Base-by-base conservation (phyloP, 164 flowering plant genomes). In the Nymphaea colorata region DNA sequence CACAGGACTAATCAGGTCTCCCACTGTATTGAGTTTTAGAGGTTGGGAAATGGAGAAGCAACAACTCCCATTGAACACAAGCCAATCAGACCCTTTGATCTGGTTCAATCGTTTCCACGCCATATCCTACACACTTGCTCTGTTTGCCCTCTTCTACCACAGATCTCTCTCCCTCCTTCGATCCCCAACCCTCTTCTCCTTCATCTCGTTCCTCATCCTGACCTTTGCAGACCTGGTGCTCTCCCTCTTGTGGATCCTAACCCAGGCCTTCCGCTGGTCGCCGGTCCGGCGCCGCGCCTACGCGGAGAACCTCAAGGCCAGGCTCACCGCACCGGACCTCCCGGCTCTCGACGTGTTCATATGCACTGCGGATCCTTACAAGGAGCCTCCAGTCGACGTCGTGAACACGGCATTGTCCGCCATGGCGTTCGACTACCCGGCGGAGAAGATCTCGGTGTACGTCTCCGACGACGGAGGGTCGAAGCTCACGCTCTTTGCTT, bases 101-200 rank as follows among this genome's bases (percentile, higher is more conserved):
- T 2, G 43, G 43, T 59, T 75, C 51, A 83, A 86, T 82, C 91
- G 95, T 6, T 51, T 72, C 0, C 88, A 81, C 68, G 82, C 84
- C 2, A 61, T 73, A 0, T 57, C 82, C 53, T 86, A 84, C 82
- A 11, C 76, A 1, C 73, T 57, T 17, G 87, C 83, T 51, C 62
- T 86, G 63, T 4, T 76, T 2, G 72, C 84, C 44, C 74, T 88
- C 4, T 67, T 87, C 76, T 79, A 79, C 61, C 80, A 73, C 18
- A 70, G 66, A 18, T 36, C 17, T 3, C 41, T 55, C 18, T 44
- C 14, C 16, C 74, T 76, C 63, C 65, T 66, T 43, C 62, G 63
- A 45, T 42, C 74, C 57, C 41, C 65, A 36, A 64, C 68, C 41
- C n/a, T 65, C 14, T 17, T 59, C 69, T 66, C 73, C 2, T 71